Evolutionary conservation across 129 eudicot genomes (phyloP).

Genomic region (Centaurea solstitialis): DNA sequence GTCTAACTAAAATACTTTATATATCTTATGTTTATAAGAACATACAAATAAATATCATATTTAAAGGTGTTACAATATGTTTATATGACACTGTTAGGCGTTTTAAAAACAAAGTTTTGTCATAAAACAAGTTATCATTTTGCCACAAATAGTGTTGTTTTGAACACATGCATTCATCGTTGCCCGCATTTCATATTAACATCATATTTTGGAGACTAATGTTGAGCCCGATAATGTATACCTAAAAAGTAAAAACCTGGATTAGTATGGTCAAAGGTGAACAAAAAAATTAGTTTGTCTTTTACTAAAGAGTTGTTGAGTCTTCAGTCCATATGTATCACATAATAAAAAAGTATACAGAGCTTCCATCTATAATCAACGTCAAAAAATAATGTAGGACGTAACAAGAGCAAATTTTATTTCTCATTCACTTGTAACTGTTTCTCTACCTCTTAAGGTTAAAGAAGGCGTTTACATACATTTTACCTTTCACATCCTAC

Average conservation of each 20-base stretch:
- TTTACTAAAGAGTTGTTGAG: too few relatives aligned
- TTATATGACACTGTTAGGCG: not conserved
- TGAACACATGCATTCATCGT: not conserved
- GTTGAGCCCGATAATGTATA: too few relatives aligned
- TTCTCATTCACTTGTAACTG: too few relatives aligned
- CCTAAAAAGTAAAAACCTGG: not conserved
- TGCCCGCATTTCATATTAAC: too few relatives aligned
- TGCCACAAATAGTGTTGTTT: not conserved
- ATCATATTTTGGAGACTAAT: too few relatives aligned
- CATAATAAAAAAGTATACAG: not conserved
- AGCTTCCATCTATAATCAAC: not conserved
- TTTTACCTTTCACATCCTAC: not conserved
- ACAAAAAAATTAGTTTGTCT: not conserved
- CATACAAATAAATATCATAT: too few relatives aligned
- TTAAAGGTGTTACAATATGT: too few relatives aligned
- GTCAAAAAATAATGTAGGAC: too few relatives aligned
- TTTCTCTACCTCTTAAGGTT: not conserved
- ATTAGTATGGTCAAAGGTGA: not conserved
- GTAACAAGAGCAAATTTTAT: too few relatives aligned
- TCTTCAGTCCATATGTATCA: not conserved
- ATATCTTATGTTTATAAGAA: too few relatives aligned
- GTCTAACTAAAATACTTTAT: too few relatives aligned
- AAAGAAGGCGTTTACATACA: not conserved
- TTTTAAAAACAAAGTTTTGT: not conserved
- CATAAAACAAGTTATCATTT: too few relatives aligned